Base-by-base conservation (phyloP, 164 flowering plant species). In the Kalanchoe fedtschenkoi region DNA sequence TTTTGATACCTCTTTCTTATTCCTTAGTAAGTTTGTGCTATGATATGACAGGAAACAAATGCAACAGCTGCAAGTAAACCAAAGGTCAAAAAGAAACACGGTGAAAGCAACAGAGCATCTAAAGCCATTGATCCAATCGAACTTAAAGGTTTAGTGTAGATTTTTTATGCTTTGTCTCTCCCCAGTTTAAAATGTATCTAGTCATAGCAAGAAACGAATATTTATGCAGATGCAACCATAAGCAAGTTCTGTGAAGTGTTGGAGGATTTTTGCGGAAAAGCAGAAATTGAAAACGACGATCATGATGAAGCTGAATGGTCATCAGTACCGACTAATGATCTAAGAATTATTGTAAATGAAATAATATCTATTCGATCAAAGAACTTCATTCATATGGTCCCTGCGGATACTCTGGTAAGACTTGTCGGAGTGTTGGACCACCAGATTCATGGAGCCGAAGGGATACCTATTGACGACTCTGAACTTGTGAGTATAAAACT, bases 401-500 rank as follows among this genome's bases (percentile, higher is more conserved):
- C 97, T 67, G 85, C 77, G 65, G 91, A 85, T 65, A 69, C 62
- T 71, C 89, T 93, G 61, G 80, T 75, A 30, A 85, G 87, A 66
- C 69, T 83, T 32, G 70, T 93, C 46, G 80, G 63, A 66, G 81
- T 86, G 69, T 71, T 93, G 55, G 99, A 90, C 78, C 83, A 81
- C 67, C 96, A 93, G 66, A 86, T 93, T 74, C 99, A 81, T 71
- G 80, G 79, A 13, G 89, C 97, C 47, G 93, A 83, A 73, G 96
- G 96, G 58, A 65, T 91, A 58, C 87, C 95, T 0, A 61, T 93
- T 59, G 80, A 77, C 69, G 90, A 92, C 58, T 77, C 73, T 75
- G 95, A 84, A 69, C 74, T 71, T 76, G 99, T 93, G 79, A 85
- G 97, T 78, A n/a, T 29, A 24, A 6, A 6, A 29, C 13, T 14